These are phyloP conservation scores for Myxozyma lipomycoides DNA, from an alignment of 805 yeast species.

Conservation along the genomic window DNA sequence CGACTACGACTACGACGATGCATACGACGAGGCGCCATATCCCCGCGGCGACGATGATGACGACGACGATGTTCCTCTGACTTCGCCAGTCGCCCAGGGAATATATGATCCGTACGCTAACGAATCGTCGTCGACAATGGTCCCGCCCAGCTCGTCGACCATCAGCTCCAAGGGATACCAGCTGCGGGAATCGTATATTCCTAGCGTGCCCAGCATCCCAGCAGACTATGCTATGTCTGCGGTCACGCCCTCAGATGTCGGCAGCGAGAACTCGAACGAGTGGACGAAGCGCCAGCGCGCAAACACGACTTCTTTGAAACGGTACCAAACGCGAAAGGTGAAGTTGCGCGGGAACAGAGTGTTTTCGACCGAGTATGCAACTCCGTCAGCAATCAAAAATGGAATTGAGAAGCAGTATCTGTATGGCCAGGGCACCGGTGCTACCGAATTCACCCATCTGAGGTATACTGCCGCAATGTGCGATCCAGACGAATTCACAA, in stretches of 20 bases:
- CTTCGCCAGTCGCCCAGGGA: constrained; percentile 8
- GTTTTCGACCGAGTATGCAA: constrained; percentile 33
- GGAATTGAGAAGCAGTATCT: constrained; percentile 37
- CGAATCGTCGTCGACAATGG: not conserved
- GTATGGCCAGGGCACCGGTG: constrained; percentile 28
- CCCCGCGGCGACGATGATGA: not conserved
- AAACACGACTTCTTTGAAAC: constrained; percentile 29
- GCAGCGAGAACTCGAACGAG: constrained; percentile 32
- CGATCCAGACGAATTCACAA: constrained; percentile 62
- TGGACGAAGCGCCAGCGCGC: constrained; percentile 30
- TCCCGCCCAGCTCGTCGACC: not conserved
- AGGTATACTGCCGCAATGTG: constrained; percentile 60
- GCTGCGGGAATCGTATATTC: constrained; percentile 3
- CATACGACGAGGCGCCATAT: not conserved
- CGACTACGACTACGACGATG: constrained; percentile 7
- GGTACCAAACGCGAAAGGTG: constrained; percentile 39
- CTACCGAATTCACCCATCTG: constrained; percentile 55
- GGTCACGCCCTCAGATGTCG: constrained; percentile 5
- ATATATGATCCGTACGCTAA: constrained; percentile 11
- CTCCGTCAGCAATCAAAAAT: constrained; percentile 42
- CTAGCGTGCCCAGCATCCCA: not conserved
- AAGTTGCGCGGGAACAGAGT: constrained; percentile 39
- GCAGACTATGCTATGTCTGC: constrained; percentile 1
- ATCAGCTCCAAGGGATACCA: not conserved
- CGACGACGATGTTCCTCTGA: constrained; percentile 8